Conservation (phyloP, 2,329 filamentous ascomycete species). For the Cordyceps javanica region DNA sequence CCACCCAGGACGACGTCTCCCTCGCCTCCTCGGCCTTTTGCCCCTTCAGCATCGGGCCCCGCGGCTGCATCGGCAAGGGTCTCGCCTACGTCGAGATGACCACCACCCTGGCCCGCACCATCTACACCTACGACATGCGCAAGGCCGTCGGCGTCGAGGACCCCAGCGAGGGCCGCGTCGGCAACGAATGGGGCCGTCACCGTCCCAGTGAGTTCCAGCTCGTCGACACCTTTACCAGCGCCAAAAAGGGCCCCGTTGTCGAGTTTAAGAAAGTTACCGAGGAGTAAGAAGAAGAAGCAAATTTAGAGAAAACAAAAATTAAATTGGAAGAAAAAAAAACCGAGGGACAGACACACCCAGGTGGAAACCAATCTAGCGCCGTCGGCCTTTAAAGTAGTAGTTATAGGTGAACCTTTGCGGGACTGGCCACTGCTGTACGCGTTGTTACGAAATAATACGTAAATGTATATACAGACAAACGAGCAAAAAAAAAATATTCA, state of each 20-base stretch:
- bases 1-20: conserved; percentile 45
- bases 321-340: neutral
- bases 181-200: conserved; percentile 48
- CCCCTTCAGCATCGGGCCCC: conserved; percentile 64
- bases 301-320: neutral
- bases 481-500: neutral
- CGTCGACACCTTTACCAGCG: conserved; percentile 65
- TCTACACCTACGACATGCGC: conserved; percentile 57
- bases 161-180: conserved; percentile 44
- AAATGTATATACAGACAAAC: neutral
- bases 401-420: too few relatives aligned
- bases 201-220: conserved; percentile 60
- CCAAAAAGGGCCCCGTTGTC: conserved; percentile 65
- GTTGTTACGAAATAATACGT: neutral
- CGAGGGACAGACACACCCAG: too few relatives aligned
- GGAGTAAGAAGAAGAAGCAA: neutral
- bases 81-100: conserved; percentile 63
- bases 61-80: conserved; percentile 67
- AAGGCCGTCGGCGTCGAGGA: conserved; percentile 42
- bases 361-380: neutral
- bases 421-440: neutral
- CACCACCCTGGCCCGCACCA: conserved; percentile 52
- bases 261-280: conserved; percentile 43
- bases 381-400: too few relatives aligned
- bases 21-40: conserved; percentile 64